Evolutionary conservation across 2,329 filamentous ascomycete genomes (phyloP).

Genomic region (Rosellinia necatrix): DNA sequence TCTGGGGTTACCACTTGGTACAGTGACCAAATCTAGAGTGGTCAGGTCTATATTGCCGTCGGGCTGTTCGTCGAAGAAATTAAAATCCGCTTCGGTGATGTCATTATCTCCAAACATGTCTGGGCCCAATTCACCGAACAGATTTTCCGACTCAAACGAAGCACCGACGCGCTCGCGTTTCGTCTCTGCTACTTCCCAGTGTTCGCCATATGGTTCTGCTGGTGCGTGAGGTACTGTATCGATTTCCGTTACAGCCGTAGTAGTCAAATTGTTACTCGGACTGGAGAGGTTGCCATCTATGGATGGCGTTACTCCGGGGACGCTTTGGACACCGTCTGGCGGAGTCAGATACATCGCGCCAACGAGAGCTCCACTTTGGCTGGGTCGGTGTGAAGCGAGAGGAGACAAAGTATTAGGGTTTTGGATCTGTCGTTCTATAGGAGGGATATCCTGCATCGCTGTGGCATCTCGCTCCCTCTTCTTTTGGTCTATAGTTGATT

Average conservation of each 20-base stretch:
- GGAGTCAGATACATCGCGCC: constrained; percentile 73
- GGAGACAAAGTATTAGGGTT: constrained; percentile 58
- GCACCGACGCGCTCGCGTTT: constrained; percentile 52
- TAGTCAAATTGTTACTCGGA: constrained; percentile 51
- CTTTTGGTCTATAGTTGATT: constrained; percentile 52
- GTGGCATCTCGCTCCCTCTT: constrained; percentile 55
- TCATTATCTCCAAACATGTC: constrained; percentile 75
- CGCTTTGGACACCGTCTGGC: constrained; percentile 65
- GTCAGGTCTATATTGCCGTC: constrained; percentile 46
- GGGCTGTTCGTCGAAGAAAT: constrained; percentile 74
- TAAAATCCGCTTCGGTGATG: constrained; percentile 83
- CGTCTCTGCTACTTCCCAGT: constrained; percentile 48
- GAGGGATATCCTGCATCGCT: constrained; percentile 48
- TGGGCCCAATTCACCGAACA: constrained; percentile 71
- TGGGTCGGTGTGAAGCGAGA: constrained; percentile 54
- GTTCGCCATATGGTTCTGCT: constrained; percentile 43
- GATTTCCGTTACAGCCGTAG: constrained; percentile 43
- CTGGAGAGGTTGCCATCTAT: constrained; percentile 62
- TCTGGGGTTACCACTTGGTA: constrained; percentile 32
- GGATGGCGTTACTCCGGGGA: constrained; percentile 58
- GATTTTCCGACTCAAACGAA: constrained; percentile 57
- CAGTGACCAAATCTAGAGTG: constrained; percentile 40
- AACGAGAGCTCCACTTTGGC: constrained; percentile 47
- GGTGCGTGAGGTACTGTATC: constrained; percentile 42
- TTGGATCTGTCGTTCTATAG: constrained; percentile 48